Conservation (phyloP, 345 rosid species). For the Sonneratia caseolaris region DNA sequence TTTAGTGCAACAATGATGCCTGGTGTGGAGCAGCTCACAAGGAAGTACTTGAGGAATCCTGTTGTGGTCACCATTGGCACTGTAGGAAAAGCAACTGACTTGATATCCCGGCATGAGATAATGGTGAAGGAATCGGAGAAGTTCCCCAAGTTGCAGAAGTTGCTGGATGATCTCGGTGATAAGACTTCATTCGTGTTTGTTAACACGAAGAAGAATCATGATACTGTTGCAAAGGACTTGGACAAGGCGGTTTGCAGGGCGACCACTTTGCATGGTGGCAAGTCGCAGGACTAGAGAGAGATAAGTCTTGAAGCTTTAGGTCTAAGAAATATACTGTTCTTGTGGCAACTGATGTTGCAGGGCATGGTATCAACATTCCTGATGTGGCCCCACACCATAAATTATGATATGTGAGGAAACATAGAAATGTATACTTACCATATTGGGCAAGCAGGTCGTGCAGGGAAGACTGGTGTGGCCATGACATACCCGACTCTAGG, state of each 20-base stretch:
- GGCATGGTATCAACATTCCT: slow-evolving; percentile 90
- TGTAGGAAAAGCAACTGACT: slow-evolving; percentile 88
- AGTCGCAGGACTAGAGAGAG: slow-evolving; percentile 93
- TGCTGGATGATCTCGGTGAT: slow-evolving; percentile 78
- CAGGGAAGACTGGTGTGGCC: slow-evolving; percentile 89
- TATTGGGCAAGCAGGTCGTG: slow-evolving; percentile 92
- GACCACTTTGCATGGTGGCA: slow-evolving; percentile 84
- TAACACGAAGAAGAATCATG: slow-evolving; percentile 69
- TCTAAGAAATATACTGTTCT: slow-evolving; percentile 84
- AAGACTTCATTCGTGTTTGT: slow-evolving; percentile 87
- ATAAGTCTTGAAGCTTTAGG: slow-evolving; percentile 77
- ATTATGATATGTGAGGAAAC: slow-evolving; percentile 80
- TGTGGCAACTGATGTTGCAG: slow-evolving; percentile 91
- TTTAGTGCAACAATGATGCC: slow-evolving; percentile 98
- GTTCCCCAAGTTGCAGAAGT: slow-evolving; percentile 49
- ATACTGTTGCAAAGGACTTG: slow-evolving; percentile 23
- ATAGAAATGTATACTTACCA: slow-evolving; percentile 91
- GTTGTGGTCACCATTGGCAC: slow-evolving; percentile 93
- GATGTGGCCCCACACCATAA: slow-evolving; percentile 89
- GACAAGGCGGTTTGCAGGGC: slow-evolving; percentile 79
- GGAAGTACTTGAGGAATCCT: slow-evolving; percentile 92
- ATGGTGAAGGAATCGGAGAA: slow-evolving; percentile 91
- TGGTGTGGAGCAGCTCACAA: slow-evolving; percentile 83
- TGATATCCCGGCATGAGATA: slow-evolving; percentile 74
- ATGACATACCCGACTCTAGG: slow-evolving; percentile 77